Conservation (phyloP, 306 rosid species). For the Pyrus communis region DNA sequence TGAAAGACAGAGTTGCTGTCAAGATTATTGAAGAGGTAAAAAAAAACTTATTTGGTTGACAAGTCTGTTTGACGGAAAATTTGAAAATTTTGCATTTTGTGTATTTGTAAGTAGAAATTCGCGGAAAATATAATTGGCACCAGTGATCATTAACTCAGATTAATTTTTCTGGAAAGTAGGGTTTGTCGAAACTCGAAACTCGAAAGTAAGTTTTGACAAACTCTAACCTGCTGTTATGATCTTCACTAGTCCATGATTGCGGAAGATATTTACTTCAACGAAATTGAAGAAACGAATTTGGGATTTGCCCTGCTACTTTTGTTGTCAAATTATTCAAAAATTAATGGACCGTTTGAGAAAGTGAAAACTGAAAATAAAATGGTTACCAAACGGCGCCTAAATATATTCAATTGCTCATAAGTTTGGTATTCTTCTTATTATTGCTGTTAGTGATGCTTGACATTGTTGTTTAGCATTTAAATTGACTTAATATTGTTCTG, state of each 20-base stretch:
- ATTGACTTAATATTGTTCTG: not conserved
- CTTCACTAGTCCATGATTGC: not conserved
- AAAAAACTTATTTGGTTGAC: not conserved
- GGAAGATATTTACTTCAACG: not conserved
- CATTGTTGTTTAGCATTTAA: not conserved
- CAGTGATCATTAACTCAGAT: not conserved
- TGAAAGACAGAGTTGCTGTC: conserved; percentile 87
- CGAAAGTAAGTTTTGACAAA: too few species aligned
- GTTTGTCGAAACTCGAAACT: not conserved
- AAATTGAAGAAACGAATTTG: not conserved
- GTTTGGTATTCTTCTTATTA: not conserved
- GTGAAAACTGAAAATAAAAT: not conserved
- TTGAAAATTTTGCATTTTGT: not conserved
- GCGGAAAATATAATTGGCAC: not conserved
- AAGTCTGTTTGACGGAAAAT: not conserved
- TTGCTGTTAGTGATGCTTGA: not conserved
- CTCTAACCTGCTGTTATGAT: not conserved
- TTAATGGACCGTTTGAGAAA: not conserved
- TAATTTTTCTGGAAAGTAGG: not conserved
- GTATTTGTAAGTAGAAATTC: not conserved
- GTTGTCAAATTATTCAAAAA: not conserved
- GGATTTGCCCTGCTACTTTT: not conserved
- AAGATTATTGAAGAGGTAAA: conserved; percentile 76
- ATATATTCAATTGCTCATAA: not conserved
- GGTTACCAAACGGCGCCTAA: too few species aligned